Base-by-base conservation (phyloP, 768 basidiomycete genomes). In the Floccularia luteovirens region DNA sequence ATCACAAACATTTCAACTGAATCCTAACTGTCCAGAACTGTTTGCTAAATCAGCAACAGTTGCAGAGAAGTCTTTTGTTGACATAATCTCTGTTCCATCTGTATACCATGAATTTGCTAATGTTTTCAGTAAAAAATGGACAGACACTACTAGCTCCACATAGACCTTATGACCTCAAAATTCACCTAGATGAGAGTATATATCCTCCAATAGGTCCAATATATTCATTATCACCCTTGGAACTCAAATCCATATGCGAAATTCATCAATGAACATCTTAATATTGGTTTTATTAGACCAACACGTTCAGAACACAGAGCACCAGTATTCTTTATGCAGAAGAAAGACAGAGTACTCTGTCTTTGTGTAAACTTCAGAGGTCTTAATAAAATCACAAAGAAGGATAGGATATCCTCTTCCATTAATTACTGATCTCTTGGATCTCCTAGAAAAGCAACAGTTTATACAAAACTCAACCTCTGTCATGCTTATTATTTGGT, bases 381-480 rank as follows among this genome's bases (percentile, higher is more conserved):
- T 12, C 46, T 48, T 33, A 48, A 48, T 40, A 16, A 21, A n/a
- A 47, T 47, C 36, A 57, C 51, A 6, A 44, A 45, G 21, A 59
- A 51, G 34, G 51, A 60, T 38, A 42, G n/a, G 43, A 11, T 59
- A 56, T 47, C 58, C 58, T 23, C 39, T 61, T 46, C 55, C 55
- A 46, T 48, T 54, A 23, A 50, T 58, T 37, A 30, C 43, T n/a
- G 53, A 63, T 17, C 56, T 69, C 12, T 33, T 59, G 4, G 51
- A 62, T 24, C 46, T 34, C 31, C 47, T 57, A 3, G 51, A 49
- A 39, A 56, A 52, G 12, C 48, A 54, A 1, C 41, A 54, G 10
- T 48, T 69, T 32, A n/a, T n/a, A n/a, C n/a, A n/a, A n/a, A n/a
- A n/a, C n/a, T n/a, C n/a, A n/a, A n/a, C n/a, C n/a, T n/a, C n/a